Evolutionary conservation across 2,329 filamentous ascomycete species (phyloP).

Genomic region (Nemania sp.): DNA sequence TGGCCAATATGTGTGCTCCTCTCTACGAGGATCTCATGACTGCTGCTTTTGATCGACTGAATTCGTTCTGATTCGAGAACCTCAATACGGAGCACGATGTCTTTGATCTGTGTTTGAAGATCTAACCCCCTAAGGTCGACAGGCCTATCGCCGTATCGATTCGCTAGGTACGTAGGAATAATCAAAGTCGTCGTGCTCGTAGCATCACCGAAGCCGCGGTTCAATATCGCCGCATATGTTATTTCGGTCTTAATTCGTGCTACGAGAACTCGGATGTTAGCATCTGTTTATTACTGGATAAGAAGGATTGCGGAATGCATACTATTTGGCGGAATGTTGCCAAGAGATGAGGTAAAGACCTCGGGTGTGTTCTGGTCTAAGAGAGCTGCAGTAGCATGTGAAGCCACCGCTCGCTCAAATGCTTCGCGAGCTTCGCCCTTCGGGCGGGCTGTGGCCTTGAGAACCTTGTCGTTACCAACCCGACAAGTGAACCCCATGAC

Average conservation of each 20-base stretch:
- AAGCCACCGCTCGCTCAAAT: constrained; percentile 20
- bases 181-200: constrained; percentile 30
- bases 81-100: constrained; percentile 24
- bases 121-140: constrained; percentile 12
- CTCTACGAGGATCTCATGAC: constrained; percentile 30
- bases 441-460: constrained; percentile 31
- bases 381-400: constrained; percentile 20
- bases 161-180: constrained; percentile 36
- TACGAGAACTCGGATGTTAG: not conserved
- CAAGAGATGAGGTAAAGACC: constrained; percentile 36
- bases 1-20: constrained; percentile 10
- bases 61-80: constrained; percentile 19
- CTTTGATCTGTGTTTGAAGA: constrained; percentile 12
- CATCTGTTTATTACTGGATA: not conserved
- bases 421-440: constrained; percentile 31
- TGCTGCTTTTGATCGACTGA: constrained; percentile 28
- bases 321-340: constrained; percentile 34
- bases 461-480: constrained; percentile 30
- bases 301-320: not conserved
- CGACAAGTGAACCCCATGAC: constrained; percentile 37
- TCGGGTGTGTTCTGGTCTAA: constrained; percentile 37
- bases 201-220: constrained; percentile 30
- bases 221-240: constrained; percentile 35
- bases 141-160: constrained; percentile 34
- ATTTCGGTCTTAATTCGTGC: constrained; percentile 33